Conservation (phyloP, 306 rosid species). For the Oemleria cerasiformis region DNA sequence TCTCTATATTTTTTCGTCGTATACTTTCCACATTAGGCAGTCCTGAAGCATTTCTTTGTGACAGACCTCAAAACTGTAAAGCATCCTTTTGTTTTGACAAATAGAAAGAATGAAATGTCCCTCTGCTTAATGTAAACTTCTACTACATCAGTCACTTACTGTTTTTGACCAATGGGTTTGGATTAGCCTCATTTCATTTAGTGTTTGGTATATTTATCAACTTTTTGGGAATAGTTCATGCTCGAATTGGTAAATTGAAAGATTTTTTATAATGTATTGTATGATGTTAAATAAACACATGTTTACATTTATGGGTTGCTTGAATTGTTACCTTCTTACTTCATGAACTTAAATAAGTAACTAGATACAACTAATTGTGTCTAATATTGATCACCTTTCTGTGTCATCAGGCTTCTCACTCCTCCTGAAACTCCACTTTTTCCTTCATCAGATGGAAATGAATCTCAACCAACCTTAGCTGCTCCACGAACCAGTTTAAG, state of each 20-base stretch:
- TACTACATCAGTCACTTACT: not conserved
- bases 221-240: not conserved
- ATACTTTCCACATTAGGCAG: too few relatives aligned
- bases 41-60: not conserved
- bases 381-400: conserved; percentile 1
- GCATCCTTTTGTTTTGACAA: not conserved
- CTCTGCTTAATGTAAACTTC: not conserved
- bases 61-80: not conserved
- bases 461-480: conserved; percentile 43
- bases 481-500: conserved; percentile 57
- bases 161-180: not conserved
- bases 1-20: too few relatives aligned
- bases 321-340: not conserved
- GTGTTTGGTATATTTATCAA: not conserved
- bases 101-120: not conserved
- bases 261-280: not conserved
- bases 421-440: conserved; percentile 93
- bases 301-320: not conserved
- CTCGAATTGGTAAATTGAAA: too few relatives aligned
- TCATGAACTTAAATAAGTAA: not conserved
- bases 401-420: conserved; percentile 83
- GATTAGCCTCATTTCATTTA: not conserved
- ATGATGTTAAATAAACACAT: not conserved
- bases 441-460: conserved; percentile 61
- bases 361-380: not conserved